These are phyloP conservation scores for Gracilaria caudata DNA, from an alignment of 23 red algal genomes.

Conservation along the genomic window DNA sequence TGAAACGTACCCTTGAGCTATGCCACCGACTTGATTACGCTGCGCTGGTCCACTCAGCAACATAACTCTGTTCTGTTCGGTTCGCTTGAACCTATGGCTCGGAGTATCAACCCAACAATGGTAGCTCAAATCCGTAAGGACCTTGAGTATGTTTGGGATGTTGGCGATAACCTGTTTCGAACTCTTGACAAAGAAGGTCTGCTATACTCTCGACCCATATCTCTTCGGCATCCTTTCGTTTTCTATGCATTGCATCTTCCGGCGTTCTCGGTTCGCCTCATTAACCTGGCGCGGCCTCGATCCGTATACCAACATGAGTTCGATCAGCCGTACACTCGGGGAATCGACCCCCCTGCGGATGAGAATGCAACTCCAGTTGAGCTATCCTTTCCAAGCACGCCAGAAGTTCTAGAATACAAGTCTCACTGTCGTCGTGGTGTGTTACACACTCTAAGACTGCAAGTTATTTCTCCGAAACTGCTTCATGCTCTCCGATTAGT, in stretches of 20 bases:
- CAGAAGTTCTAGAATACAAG: slow-evolving; percentile 56
- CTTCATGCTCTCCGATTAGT: slow-evolving; percentile 36
- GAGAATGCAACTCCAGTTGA: slow-evolving; percentile 60
- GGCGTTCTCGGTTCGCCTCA: slow-evolving; percentile 70
- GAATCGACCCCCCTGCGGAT: slow-evolving; percentile 96
- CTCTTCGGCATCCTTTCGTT: slow-evolving; percentile 88
- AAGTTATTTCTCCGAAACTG: neutral
- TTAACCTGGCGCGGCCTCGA: neutral
- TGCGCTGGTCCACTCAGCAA: no score
- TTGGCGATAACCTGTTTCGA: slow-evolving; percentile 13
- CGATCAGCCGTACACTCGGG: slow-evolving; percentile 78
- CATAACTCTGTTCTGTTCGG: neutral
- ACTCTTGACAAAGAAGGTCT: neutral
- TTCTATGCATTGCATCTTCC: slow-evolving; percentile 93
- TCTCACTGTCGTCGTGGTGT: slow-evolving; percentile 5
- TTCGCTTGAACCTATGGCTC: neutral
- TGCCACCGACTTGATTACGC: no score
- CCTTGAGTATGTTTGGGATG: slow-evolving; percentile 16
- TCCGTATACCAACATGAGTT: slow-evolving; percentile 24
- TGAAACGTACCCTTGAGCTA: no score
- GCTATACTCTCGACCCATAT: slow-evolving; percentile 57
- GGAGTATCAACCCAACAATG: neutral
- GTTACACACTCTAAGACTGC: neutral
- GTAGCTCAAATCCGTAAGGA: neutral
- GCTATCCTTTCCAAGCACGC: slow-evolving; percentile 51